Evolutionary conservation across 345 rosid species (phyloP).

Genomic region (Viola odorata): DNA sequence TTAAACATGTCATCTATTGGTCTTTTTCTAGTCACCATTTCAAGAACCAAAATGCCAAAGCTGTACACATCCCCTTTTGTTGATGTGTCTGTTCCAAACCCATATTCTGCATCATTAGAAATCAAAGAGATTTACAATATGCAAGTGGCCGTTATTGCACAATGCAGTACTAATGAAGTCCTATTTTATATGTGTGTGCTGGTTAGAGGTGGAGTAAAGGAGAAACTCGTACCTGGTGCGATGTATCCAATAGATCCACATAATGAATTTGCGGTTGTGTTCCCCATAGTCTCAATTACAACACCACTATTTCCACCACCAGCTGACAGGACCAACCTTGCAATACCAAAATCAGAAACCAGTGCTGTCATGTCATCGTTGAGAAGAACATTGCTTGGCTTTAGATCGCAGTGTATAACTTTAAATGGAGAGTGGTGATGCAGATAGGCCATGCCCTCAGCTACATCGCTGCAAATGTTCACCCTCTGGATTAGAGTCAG

Average conservation of each 20-base stretch:
- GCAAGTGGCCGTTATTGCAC: not conserved
- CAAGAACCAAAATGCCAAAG: slow-evolving; percentile 51
- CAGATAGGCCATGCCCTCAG: slow-evolving; percentile 60
- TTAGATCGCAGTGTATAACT: slow-evolving; percentile 56
- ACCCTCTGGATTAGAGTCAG: slow-evolving; percentile 47
- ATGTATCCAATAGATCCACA: slow-evolving; percentile 49
- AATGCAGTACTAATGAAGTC: not conserved
- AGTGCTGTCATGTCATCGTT: slow-evolving; percentile 57
- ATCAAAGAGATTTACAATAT: not conserved
- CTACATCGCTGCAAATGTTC: slow-evolving; percentile 49
- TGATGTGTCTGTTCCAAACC: slow-evolving; percentile 41
- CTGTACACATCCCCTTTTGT: slow-evolving; percentile 56
- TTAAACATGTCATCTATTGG: slow-evolving; percentile 50
- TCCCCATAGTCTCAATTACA: slow-evolving; percentile 39
- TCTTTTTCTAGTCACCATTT: slow-evolving; percentile 48
- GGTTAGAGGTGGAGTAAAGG: slow-evolving; percentile 1
- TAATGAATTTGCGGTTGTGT: slow-evolving; percentile 42
- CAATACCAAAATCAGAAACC: slow-evolving; percentile 57
- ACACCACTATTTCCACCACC: slow-evolving; percentile 28
- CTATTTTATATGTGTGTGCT: not conserved
- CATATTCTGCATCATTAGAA: slow-evolving; percentile 37
- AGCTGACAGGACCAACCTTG: slow-evolving; percentile 34
- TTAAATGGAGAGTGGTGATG: slow-evolving; percentile 54
- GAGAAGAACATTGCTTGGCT: slow-evolving; percentile 62
- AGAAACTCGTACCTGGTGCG: slow-evolving; percentile 45